These are phyloP conservation scores for Geranomyces variabilis DNA, from an alignment of 192 early-diverging fungal genomes.

Conservation along the genomic window DNA sequence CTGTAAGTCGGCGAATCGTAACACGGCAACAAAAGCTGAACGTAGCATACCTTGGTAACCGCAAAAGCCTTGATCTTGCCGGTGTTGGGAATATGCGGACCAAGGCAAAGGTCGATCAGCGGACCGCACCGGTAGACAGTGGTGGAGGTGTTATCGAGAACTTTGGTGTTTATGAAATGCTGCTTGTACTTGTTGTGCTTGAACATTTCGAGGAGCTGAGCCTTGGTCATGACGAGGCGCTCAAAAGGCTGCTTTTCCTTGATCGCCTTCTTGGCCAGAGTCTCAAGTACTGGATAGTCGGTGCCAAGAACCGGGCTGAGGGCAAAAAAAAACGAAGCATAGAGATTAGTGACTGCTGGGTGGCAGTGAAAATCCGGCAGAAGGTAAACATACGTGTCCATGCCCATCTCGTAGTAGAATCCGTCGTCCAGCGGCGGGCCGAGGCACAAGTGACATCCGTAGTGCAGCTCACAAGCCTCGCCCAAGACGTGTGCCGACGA, in stretches of 20 bases:
- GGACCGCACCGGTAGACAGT: constrained; percentile 99
- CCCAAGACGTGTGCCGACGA: constrained; percentile 97
- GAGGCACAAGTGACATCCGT: constrained; percentile 96
- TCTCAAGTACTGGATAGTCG: constrained; percentile 88
- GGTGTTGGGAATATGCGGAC: constrained; percentile 95
- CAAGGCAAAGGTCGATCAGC: constrained; percentile 93
- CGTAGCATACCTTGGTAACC: constrained; percentile 71
- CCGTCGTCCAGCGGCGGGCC: constrained; percentile 93
- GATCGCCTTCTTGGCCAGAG: constrained; percentile 81
- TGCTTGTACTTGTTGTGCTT: constrained; percentile 98
- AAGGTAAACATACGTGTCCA: constrained; percentile 75
- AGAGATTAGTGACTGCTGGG: too few relatives aligned
- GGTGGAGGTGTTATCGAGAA: constrained; percentile 89
- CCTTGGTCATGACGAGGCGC: constrained; percentile 86
- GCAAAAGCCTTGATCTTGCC: constrained; percentile 91
- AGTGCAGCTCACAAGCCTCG: constrained; percentile 96
- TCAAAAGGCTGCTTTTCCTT: constrained; percentile 96
- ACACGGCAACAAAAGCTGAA: too few relatives aligned
- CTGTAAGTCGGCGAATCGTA: too few relatives aligned
- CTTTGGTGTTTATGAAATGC: constrained; percentile 88
- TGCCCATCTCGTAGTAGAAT: constrained; percentile 97
- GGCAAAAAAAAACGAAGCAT: too few relatives aligned
- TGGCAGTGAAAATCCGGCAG: too few relatives aligned
- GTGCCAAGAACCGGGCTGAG: constrained; percentile 63
- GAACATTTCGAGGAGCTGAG: constrained; percentile 94